Evolutionary conservation across 345 rosid species (phyloP), one percentile per base, ranked within the genome.

Genomic region (Bruguiera gymnorhiza): DNA sequence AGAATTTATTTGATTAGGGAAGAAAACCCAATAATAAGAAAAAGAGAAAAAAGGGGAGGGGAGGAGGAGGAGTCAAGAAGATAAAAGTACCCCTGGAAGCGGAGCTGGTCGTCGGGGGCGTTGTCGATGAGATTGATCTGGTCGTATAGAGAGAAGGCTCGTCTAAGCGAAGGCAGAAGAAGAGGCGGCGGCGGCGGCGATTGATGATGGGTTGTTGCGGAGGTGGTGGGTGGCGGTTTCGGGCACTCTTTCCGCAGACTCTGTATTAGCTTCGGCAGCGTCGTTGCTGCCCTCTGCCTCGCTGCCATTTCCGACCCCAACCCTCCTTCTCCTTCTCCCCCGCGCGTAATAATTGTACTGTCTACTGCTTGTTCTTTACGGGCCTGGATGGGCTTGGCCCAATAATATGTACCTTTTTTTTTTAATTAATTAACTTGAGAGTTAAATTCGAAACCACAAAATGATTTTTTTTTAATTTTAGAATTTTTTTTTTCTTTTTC

Each of bases 111-210:
- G 21, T 91, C 90, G 7, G 97, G 97, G 68, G 85, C 91, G 69
- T 86, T 86, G 68, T 91, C 94, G 62, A 91, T 91, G 76, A 93
- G 86, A 83, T 93, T 91, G 83, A 93, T 89, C 87, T 93, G 97
- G 73, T 93, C 97, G 65, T 93, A 93, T 26, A 90, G 93, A 76
- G 98, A 93, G 72, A 93, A 91, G 61, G 96, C 94, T 66, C 97
- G 84, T 62, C 97, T 71, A 20, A 91, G 87, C 11, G 98, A 91
- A 0, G 96, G 97, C 65, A 93, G 59, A 55, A 23, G 30, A 26
- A 6, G 18, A 16, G 48, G 48, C 48, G 48, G 5, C 5, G 16
- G 50, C 50, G 2, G 15, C 2, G 13, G 0, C 43, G 50, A 78
- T 3, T 71, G 67, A 13, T 66, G 78, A 60, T 6, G 37, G 37